Evolutionary conservation across 2,329 filamentous ascomycete species (phyloP).

Genomic region (Pyricularia pennisetigena): DNA sequence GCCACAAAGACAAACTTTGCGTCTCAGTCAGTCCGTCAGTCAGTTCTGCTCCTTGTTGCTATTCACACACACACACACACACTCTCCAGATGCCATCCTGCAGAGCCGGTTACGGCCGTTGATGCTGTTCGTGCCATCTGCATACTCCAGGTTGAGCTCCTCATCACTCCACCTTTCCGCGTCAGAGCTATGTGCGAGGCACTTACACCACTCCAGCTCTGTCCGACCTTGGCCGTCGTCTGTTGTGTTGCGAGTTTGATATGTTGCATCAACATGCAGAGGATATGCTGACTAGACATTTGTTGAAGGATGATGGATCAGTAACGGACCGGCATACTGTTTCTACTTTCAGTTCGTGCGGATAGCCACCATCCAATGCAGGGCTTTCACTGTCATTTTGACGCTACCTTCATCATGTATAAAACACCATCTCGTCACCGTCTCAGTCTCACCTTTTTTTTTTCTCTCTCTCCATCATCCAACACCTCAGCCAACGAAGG

Average conservation of each 20-base stretch:
- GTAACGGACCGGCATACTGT: neutral
- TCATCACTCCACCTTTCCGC: neutral
- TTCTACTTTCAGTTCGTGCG: neutral
- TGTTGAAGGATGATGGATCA: neutral
- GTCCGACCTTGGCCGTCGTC: neutral
- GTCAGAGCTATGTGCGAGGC: no score
- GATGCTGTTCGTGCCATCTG: neutral
- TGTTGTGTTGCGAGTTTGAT: neutral
- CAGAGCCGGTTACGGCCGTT: neutral
- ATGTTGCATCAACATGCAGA: neutral
- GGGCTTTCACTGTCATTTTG: neutral
- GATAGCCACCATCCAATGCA: neutral
- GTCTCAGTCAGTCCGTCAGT: neutral
- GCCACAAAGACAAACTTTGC: neutral
- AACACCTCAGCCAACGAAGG: neutral
- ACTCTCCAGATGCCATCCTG: neutral
- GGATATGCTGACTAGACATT: neutral
- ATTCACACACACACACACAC: no score
- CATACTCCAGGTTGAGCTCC: neutral
- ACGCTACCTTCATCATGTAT: neutral
- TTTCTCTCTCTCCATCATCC: neutral
- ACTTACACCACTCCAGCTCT: no score
- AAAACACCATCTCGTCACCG: neutral
- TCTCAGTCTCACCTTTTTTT: neutral
- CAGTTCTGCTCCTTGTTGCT: neutral